Percentiles rank a stretch among this genome's conserved stretches.
phyloP scores from a whole-genome alignment of 1,284 basidiomycete species.

The Cryptococcus wingfieldii region DNA sequence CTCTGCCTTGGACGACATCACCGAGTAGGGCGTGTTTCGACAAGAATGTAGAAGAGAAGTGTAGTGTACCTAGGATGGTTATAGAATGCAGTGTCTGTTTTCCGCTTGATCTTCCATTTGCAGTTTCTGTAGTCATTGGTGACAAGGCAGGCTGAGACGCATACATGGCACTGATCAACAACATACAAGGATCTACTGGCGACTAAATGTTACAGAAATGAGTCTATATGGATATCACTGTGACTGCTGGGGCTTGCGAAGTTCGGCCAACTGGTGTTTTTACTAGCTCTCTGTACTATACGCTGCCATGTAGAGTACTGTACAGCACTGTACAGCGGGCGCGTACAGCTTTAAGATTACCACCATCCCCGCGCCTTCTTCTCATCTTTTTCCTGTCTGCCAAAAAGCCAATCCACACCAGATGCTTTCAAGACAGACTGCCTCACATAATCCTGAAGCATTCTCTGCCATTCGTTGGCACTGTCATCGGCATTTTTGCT shows the following conservation, averaged over 20 bases:
- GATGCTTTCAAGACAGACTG: conserved; percentile 30
- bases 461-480: conserved; percentile 19
- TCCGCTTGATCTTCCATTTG: neutral
- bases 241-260: too few species aligned
- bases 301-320: too few species aligned
- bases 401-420: conserved; percentile 38
- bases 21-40: conserved; percentile 18
- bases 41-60: too few species aligned
- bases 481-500: neutral
- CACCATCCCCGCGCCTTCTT: conserved; percentile 7
- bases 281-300: too few species aligned
- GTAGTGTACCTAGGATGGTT: neutral
- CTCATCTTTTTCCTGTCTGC: conserved; percentile 4
- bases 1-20: conserved; percentile 45
- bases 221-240: too few species aligned
- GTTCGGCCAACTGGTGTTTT: too few species aligned
- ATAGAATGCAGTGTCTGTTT: neutral
- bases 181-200: too few species aligned
- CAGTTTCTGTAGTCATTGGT: neutral
- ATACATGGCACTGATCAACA: neutral
- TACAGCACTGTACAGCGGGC: too few species aligned
- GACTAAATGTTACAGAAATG: too few species aligned
- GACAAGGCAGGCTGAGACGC: neutral
- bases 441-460: conserved; percentile 40
- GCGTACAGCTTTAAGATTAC: too few species aligned